phyloP scores from a whole-genome alignment of 164 flowering plant species.

The Sedum album region DNA sequence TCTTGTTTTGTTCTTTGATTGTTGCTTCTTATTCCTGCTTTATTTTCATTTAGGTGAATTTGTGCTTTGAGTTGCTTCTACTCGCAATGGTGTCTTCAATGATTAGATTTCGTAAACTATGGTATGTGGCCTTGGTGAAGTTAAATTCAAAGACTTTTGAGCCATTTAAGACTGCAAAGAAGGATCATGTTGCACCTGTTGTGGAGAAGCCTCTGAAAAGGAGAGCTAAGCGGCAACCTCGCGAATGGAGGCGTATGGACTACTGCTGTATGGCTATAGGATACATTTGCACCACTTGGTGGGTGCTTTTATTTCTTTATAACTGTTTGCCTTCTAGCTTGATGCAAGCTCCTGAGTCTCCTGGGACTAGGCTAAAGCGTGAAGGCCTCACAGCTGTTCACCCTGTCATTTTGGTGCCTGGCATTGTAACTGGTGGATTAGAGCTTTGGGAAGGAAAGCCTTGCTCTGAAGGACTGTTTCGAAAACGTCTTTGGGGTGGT shows the following conservation, averaged over 20 bases:
- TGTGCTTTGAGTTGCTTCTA: neutral
- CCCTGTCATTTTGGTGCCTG: conserved; percentile 64
- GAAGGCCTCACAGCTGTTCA: conserved; percentile 49
- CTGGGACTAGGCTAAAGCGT: conserved; percentile 39
- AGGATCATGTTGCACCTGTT: conserved; percentile 12
- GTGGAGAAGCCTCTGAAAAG: conserved; percentile 14
- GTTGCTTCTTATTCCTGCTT: conserved; percentile 1
- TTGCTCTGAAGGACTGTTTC: conserved; percentile 61
- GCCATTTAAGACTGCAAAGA: conserved; percentile 16
- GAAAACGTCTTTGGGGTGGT: conserved; percentile 74
- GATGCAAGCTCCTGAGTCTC: conserved; percentile 39
- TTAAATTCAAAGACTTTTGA: conserved; percentile 17
- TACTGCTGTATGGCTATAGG: conserved; percentile 61
- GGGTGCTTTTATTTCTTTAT: conserved; percentile 47
- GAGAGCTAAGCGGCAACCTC: conserved; percentile 17
- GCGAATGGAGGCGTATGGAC: conserved; percentile 55
- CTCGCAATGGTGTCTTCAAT: conserved; percentile 38
- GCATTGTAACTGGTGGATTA: conserved; percentile 61
- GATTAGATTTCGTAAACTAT: conserved; percentile 48
- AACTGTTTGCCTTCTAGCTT: conserved; percentile 35
- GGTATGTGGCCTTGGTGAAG: conserved; percentile 37
- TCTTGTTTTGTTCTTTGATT: neutral
- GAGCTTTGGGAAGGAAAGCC: conserved; percentile 76
- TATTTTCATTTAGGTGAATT: neutral
- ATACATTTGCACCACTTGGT: conserved; percentile 61